A percentile compares a stretch with the other conserved stretches of the same genome.
These are phyloP conservation scores for Penicillium sclerotiorum DNA, from an alignment of 2,329 filamentous ascomycete species.

Conservation along the genomic window DNA sequence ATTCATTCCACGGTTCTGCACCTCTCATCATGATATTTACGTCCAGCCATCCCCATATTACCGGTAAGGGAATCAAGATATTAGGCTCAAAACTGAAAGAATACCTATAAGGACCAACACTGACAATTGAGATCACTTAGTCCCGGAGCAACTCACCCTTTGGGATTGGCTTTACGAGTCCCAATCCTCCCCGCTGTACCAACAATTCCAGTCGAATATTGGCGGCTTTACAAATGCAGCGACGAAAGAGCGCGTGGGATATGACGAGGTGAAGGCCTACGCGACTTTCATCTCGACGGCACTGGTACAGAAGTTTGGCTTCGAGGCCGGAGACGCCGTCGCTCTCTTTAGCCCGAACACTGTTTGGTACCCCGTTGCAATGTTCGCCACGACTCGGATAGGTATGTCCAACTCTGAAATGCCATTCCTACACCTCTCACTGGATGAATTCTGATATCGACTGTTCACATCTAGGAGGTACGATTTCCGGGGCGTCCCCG, in stretches of 20 bases:
- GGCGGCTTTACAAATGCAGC: constrained; percentile 55
- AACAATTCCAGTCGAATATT: constrained; percentile 33
- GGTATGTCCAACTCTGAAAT: constrained; percentile 33
- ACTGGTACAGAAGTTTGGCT: constrained; percentile 57
- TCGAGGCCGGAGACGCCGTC: constrained; percentile 59
- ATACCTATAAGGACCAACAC: too few relatives aligned
- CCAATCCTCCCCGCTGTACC: background rate
- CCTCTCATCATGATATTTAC: constrained; percentile 12
- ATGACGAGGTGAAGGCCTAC: constrained; percentile 59
- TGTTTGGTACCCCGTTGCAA: constrained; percentile 68
- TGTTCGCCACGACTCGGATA: constrained; percentile 58
- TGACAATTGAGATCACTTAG: background rate
- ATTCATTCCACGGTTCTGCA: background rate
- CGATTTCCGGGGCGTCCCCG: constrained; percentile 64
- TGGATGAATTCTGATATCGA: background rate
- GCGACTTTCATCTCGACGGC: constrained; percentile 64
- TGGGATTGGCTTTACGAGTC: constrained; percentile 19
- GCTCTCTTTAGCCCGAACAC: constrained; percentile 66
- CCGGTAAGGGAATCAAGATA: background rate
- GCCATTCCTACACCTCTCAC: background rate
- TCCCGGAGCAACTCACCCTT: constrained; percentile 9
- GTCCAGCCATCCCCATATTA: constrained; percentile 9
- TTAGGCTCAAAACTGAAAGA: too few relatives aligned
- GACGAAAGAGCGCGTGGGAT: constrained; percentile 62
- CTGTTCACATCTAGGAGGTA: constrained; percentile 38